Base-by-base conservation (phyloP, 1,284 basidiomycete species). In the Ustilago xerochloae region DNA sequence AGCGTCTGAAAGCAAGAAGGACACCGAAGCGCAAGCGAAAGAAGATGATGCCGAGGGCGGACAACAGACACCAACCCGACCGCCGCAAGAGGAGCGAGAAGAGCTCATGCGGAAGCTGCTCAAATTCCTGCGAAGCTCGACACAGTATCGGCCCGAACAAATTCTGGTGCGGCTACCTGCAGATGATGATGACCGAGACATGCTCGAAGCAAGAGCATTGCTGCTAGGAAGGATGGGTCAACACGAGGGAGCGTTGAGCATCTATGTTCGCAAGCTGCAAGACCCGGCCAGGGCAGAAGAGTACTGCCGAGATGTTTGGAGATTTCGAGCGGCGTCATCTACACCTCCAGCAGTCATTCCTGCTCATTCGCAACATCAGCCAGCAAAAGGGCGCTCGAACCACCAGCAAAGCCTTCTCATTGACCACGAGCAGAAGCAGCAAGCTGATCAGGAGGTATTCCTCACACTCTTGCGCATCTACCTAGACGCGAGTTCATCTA, bases 241-340 rank as follows among this genome's bases (percentile, higher is more conserved):
- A 63, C 94, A 99, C 79, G 93, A 96, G 76, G 92, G 91, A 64
- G 96, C 96, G 0, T 88, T 99, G 24, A 91, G 93, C 80, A 89
- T 97, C 26, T 98, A 98, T 83, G 94, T 95, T 1, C 91, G 96
- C 81, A 89, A 90, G 45, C 87, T 97, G 28, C 88, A 90, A 33
- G 92, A 96, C 81, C 92, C 91, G 82, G 71, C 85, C 13, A 92
- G 92, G 64, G 97, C 97, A 0, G 96, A 98, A 86, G 90, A 92
- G 36, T 83, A 83, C 63, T 84, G 82, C 60, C 52, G 63, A 26
- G 57, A 65, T 36, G 79, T 75, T 7, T 80, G 75, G 66, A 60
- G 56, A 35, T 63, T 43, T 29, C 66, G 52, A 20, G 28, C 61
- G 12, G 41, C 61, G n/a, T n/a, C n/a, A 10, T 41, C 36, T 1